Evolutionary conservation across 2,329 filamentous ascomycete genomes (phyloP), one percentile per base, ranked within the genome.

Genomic region (Sporothrix brunneoviolacea): DNA sequence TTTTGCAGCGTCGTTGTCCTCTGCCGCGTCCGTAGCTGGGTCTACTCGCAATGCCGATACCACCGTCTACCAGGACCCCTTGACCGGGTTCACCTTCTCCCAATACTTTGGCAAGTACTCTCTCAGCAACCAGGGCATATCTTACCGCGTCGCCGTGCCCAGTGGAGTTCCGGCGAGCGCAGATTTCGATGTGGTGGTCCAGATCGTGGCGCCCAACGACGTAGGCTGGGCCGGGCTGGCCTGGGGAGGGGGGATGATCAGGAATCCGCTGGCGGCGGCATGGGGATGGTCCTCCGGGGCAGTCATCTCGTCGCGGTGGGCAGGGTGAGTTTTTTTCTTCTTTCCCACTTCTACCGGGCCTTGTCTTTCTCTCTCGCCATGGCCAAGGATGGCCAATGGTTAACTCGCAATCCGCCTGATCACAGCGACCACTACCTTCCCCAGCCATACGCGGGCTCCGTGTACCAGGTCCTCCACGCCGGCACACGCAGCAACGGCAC

Each of bases 401-500:
- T n/a, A n/a, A n/a, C n/a, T n/a, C n/a, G n/a, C n/a, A n/a, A n/a
- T n/a, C n/a, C n/a, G n/a, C n/a, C n/a, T n/a, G n/a, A n/a, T n/a
- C n/a, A 19, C 24, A 55, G 53, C 7, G 60, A 62, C n/a, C 67
- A 67, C 57, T 61, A 60, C 13, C 58, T 62, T 13, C 68, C 68
- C 0, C 45, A 58, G 7, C 27, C 57, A 0, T 64, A 66, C 54
- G 41, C 55, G 3, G 58, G 55, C 27, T 60, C 68, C 2, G 58
- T 57, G 4, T 59, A 66, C 49, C 62, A 63, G 21, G 30, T 69
- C 6, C 61, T 71, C 10, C 58, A 54, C 50, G 65, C 56, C 5
- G 73, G 70, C 6, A 67, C 63, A 4, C 60, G 61, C 52, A 54
- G 59, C 54, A 71, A 71, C 60, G 58, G 59, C 9, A 69, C 68